phyloP scores from a whole-genome alignment of 192 early-diverging fungal species.

The Coemansia erecta region DNA sequence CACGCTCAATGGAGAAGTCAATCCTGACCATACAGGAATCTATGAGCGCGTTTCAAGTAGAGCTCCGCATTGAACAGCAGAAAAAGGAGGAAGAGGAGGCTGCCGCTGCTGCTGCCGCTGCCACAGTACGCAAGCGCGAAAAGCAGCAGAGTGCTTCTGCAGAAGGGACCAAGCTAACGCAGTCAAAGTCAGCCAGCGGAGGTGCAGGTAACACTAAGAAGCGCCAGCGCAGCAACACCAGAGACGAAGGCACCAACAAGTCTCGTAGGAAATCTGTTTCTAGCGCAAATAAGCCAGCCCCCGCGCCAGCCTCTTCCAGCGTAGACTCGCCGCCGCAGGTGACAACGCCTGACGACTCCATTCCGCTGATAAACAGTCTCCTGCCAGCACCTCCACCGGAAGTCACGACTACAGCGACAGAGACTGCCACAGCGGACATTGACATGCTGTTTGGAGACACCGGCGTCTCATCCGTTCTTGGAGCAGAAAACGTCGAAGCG shows the following conservation, averaged over 20 bases:
- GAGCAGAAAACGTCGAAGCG: slow-evolving; percentile 15
- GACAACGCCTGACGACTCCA: slow-evolving; percentile 5
- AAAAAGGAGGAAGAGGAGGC: slow-evolving; percentile 3
- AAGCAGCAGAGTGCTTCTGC: neutral
- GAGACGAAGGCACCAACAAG: slow-evolving; percentile 24
- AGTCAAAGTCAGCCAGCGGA: slow-evolving; percentile 4
- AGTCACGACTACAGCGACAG: neutral
- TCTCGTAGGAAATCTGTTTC: slow-evolving; percentile 29
- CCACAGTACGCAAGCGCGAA: slow-evolving; percentile 5
- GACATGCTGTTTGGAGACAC: slow-evolving; percentile 40
- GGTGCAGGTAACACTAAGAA: slow-evolving; percentile 24
- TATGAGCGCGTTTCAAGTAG: slow-evolving; percentile 30
- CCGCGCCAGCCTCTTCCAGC: neutral
- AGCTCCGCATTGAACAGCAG: slow-evolving; percentile 30
- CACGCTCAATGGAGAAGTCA: slow-evolving; percentile 22
- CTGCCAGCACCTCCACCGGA: slow-evolving; percentile 1
- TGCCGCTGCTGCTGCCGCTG: too few species aligned
- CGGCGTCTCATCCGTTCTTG: slow-evolving; percentile 7
- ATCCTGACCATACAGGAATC: slow-evolving; percentile 25
- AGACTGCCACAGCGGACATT: slow-evolving; percentile 15
- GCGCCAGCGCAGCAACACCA: slow-evolving; percentile 46
- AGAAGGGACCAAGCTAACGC: neutral
- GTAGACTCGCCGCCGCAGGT: neutral
- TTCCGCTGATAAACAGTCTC: slow-evolving; percentile 2
- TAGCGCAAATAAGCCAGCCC: neutral